A percentile compares a stretch with the other conserved stretches of the same genome.
phyloP scores from a whole-genome alignment of 2,329 filamentous ascomycete species.

The Penicillium griseofulvum region DNA sequence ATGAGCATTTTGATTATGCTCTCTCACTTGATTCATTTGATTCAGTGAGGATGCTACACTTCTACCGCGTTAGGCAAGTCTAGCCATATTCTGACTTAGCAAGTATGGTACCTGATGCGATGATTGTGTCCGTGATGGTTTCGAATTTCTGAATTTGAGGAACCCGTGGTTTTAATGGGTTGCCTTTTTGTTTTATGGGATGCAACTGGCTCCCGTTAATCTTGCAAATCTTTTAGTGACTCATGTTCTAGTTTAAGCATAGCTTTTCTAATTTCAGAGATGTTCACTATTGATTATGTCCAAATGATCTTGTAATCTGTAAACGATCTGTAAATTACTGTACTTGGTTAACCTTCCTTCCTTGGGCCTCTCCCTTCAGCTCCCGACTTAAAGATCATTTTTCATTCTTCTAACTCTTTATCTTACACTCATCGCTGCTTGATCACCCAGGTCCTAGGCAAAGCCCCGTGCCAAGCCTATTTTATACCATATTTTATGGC shows the following conservation, averaged over 20 bases:
- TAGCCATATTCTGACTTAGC: conserved; percentile 3
- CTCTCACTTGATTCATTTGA: background rate
- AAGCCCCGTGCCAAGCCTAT: too few species aligned
- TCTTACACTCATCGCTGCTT: too few species aligned
- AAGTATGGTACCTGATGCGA: background rate
- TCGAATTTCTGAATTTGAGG: too few species aligned
- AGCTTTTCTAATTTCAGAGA: conserved; percentile 2
- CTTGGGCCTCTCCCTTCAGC: too few species aligned
- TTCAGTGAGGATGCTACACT: background rate
- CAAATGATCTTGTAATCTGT: background rate
- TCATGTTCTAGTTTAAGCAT: conserved; percentile 10
- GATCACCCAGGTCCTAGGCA: too few species aligned
- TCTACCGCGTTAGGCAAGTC: background rate
- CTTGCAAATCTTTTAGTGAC: conserved; percentile 2
- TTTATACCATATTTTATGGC: too few species aligned
- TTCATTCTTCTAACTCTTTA: too few species aligned
- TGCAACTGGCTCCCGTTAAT: conserved; percentile 7
- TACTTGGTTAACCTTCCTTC: too few species aligned
- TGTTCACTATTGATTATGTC: background rate
- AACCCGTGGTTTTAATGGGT: background rate
- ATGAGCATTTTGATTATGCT: conserved; percentile 2
- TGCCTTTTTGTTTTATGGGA: conserved; percentile 2
- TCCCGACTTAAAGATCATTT: too few species aligned
- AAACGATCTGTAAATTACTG: background rate
- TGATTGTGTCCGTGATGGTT: background rate